A percentile compares a stretch with the other conserved stretches of the same genome.
Evolutionary conservation across 2,329 filamentous ascomycete genomes (phyloP).

Genomic region (Teratosphaeria destructans): DNA sequence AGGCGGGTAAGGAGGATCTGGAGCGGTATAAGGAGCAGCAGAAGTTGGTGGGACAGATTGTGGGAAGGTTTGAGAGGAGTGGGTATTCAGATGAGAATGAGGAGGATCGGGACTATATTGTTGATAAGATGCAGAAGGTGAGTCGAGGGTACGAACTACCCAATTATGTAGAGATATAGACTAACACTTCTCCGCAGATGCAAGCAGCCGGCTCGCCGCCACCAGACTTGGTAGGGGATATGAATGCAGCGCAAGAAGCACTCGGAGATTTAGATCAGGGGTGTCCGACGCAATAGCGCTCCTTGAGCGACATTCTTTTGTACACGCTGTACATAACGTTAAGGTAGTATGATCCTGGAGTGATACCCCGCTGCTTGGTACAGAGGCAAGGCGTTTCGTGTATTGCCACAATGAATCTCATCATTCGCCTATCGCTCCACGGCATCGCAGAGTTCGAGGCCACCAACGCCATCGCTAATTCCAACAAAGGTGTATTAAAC

Average conservation of each 20-base stretch:
- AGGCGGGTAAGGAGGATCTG: conserved; percentile 67
- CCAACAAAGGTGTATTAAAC: background rate
- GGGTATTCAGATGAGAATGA: conserved; percentile 74
- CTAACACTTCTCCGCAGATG: conserved; percentile 56
- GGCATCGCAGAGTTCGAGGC: background rate
- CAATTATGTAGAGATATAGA: background rate
- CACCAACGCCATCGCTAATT: conserved; percentile 5
- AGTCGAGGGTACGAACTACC: conserved; percentile 15
- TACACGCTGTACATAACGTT: conserved; percentile 5
- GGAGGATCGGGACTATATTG: conserved; percentile 79
- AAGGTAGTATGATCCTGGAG: background rate
- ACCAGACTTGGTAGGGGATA: conserved; percentile 79
- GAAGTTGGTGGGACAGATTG: conserved; percentile 71
- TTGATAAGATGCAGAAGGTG: conserved; percentile 96
- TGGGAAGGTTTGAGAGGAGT: conserved; percentile 72
- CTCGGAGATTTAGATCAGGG: conserved; percentile 46
- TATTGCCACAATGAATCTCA: background rate
- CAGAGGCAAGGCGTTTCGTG: background rate
- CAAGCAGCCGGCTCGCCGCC: conserved; percentile 89
- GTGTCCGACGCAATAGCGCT: conserved; percentile 49
- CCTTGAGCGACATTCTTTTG: background rate
- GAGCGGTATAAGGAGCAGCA: conserved; percentile 75
- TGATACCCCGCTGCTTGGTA: conserved; percentile 15
- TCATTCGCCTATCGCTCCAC: background rate
- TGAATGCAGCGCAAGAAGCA: conserved; percentile 69